Evolutionary conservation across 1,139 yeast species (phyloP), one percentile per base, ranked within the genome.

Genomic region (Blastobotrys indianensis): DNA sequence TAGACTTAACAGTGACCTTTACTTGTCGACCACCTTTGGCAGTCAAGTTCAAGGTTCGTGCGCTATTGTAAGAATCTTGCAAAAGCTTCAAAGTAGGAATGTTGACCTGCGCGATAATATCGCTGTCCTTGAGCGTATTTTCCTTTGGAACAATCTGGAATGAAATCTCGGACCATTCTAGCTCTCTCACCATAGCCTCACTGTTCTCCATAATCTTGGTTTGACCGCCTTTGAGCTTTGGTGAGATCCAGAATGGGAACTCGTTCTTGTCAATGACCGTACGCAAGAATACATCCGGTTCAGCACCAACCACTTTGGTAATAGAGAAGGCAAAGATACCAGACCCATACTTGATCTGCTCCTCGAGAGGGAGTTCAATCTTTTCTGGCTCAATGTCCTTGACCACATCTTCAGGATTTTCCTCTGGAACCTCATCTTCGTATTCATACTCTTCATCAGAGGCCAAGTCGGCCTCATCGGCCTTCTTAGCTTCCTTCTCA

Each of bases 251-350:
- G 48, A 79, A 76, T 15, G 82, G 70, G 61, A 77, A 79, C 3
- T 88, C 84, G 53, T 72, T 77, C 54, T 79, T 81, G 63, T 90
- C 97, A 56, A 86, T 80, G 60, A 76, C 83, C 0, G 80, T 75
- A 62, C 87, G 94, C 32, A 90, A 69, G 58, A 73, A 85, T 5
- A 78, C 70, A 48, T 76, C 79, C 32, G 72, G 73, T 52, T 74
- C 73, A 38, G 76, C 65, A 17, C 54, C 54, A 34, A 32, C 38
- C 35, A 82, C 64, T 32, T 68, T 72, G 32, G 79, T 62, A 33
- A 92, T 60, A 44, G 85, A 80, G 55, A 74, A 76, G 1, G 83
- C 83, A 46, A 90, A 70, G 16, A 88, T 80, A 70, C 98, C 99
- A 41, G 86, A 72, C 53, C 78, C 75, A 61, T 79, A 76, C 36